Base-by-base conservation (phyloP, 1,139 yeast genomes). In the Yamadazyma atlantica region DNA sequence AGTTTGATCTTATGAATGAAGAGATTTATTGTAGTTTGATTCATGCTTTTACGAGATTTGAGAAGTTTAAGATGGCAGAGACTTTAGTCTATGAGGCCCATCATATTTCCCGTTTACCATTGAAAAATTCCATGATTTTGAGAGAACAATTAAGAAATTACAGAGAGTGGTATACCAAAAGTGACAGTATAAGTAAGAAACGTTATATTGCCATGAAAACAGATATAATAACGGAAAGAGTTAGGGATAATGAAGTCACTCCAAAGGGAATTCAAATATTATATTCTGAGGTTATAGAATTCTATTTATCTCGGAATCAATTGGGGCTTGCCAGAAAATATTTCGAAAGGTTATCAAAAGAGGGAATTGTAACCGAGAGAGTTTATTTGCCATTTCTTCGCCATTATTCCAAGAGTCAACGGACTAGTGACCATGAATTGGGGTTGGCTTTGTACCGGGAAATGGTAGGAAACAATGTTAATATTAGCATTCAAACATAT, bases 401-500 rank as follows among this genome's bases (percentile, higher is more conserved):
- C 27, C 50, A 45, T 44, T 57, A 53, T 49, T 53, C 51, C 12
- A 42, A 36, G 36, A 54, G 33, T 22, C 56, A 39, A 46, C 60
- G 54, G 39, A 60, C 54, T 49, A 63, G 52, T 29, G 53, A 52
- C 11, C 63, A 49, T 47, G 61, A 64, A 19, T 54, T 48, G 39
- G 56, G 64, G 5, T 51, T 68, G 40, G 51, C 57, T 10, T 24
- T 72, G 2, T 78, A 73, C 49, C 58, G 67, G 31, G 58, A 62
- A 33, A 67, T 76, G 72, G 66, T 64, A 2, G 54, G 56, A 3
- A 48, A 51, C 7, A 56, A 64, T 7, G 48, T 68, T 4, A 49
- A 54, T 1, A 51, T 70, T 2, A 55, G 66, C 8, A 56, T 76
- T 0, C 54, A 54, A 14, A 60, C 77, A 0, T 70, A 77, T 40